Evolutionary conservation across 306 rosid genomes (phyloP).

Genomic region (Lupinus albus): DNA sequence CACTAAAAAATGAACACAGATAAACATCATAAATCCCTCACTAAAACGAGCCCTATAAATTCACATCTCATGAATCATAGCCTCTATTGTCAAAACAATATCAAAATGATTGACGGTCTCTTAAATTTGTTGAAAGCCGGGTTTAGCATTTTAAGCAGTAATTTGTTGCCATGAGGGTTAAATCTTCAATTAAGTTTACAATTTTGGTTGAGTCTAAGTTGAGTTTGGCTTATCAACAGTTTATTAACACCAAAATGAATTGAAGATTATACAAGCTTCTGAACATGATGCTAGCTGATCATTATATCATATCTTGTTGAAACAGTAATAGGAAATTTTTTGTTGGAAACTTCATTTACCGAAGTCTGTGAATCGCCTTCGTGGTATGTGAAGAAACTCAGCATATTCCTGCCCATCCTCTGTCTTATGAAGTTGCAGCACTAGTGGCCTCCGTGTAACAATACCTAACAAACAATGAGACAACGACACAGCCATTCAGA

Average conservation of each 20-base stretch:
- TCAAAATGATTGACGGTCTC: neutral
- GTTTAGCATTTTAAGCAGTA: neutral
- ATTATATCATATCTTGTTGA: conserved; percentile 1
- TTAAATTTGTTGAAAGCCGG: conserved; percentile 6
- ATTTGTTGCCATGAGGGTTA: neutral
- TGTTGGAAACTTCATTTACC: conserved; percentile 53
- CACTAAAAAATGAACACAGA: conserved; percentile 15
- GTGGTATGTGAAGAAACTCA: conserved; percentile 92
- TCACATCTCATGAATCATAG: conserved; percentile 12
- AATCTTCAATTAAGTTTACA: neutral
- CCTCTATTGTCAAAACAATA: conserved; percentile 17
- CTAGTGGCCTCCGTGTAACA: conserved; percentile 94
- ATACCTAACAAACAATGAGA: conserved; percentile 59
- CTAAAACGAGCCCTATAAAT: conserved; percentile 6
- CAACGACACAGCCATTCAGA: conserved; percentile 20
- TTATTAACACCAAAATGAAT: conserved; percentile 25
- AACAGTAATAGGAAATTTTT: conserved; percentile 19
- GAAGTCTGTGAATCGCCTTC: conserved; percentile 76
- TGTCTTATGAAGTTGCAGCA: conserved; percentile 90
- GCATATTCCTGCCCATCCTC: conserved; percentile 83
- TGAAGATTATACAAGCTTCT: neutral
- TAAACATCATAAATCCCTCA: conserved; percentile 9
- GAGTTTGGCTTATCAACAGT: conserved; percentile 11
- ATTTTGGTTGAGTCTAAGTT: neutral
- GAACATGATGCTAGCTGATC: conserved; percentile 9